Evolutionary conservation across 768 basidiomycete species (phyloP).

Genomic region (Candolleomyces aberdarensis): DNA sequence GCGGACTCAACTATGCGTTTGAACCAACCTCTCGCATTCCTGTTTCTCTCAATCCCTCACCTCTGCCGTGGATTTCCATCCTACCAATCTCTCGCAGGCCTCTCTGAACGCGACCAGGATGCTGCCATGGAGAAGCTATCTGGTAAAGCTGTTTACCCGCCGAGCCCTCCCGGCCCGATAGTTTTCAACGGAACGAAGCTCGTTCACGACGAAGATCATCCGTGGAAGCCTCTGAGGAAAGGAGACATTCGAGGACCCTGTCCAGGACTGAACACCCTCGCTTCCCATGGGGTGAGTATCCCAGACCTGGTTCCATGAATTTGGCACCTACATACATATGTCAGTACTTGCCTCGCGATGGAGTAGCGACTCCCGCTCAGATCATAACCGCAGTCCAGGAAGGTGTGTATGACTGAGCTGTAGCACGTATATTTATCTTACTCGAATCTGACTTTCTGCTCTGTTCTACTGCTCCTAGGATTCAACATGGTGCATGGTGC

Average conservation of each 20-base stretch:
- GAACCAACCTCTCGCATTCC: neutral
- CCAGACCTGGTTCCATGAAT: too few relatives aligned
- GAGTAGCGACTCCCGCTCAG: constrained; percentile 13
- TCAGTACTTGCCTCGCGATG: constrained; percentile 13
- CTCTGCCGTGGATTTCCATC: constrained; percentile 14
- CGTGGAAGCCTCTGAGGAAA: constrained; percentile 10
- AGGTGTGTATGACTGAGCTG: constrained; percentile 2
- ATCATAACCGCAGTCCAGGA: constrained; percentile 14
- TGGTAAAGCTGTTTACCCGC: neutral
- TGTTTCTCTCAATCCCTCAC: neutral
- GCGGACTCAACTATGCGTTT: too few relatives aligned
- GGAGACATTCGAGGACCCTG: constrained; percentile 18
- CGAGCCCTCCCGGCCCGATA: constrained; percentile 7
- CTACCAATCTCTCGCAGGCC: constrained; percentile 23
- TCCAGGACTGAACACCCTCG: constrained; percentile 19
- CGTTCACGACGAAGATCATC: constrained; percentile 12
- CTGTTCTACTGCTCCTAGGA: neutral
- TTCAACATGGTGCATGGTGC: constrained; percentile 16
- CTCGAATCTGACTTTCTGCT: too few relatives aligned
- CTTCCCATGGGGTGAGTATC: constrained; percentile 17
- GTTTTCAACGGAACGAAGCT: constrained; percentile 12
- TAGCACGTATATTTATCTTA: too few relatives aligned
- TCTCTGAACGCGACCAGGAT: constrained; percentile 18
- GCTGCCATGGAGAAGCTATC: constrained; percentile 2
- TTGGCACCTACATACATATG: too few relatives aligned